Conservation (phyloP, 192 early-diverging fungal species). For the Umbelopsis sp. region DNA sequence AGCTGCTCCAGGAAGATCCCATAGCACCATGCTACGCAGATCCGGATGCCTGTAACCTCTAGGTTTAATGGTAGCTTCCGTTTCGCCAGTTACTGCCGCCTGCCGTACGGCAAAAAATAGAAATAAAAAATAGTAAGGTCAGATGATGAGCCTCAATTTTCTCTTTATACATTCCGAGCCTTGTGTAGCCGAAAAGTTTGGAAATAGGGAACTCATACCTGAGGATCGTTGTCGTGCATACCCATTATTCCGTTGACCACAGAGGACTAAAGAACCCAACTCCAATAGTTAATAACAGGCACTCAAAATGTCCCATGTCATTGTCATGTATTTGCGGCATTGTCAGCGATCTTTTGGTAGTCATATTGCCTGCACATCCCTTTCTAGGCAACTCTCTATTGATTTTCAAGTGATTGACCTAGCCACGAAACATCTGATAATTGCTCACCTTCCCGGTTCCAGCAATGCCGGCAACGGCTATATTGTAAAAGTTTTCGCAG, state of each 20-base stretch:
- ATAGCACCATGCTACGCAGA: slow-evolving; percentile 36
- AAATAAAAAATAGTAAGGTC: neutral
- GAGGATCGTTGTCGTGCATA: slow-evolving; percentile 27
- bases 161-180: neutral
- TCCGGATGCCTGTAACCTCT: slow-evolving; percentile 36
- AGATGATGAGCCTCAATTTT: neutral
- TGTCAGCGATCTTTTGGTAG: neutral
- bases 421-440: slow-evolving; percentile 17
- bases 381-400: slow-evolving; percentile 7
- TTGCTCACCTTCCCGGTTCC: slow-evolving; percentile 43
- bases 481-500: slow-evolving; percentile 41
- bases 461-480: slow-evolving; percentile 38
- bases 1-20: slow-evolving; percentile 42
- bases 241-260: slow-evolving; percentile 44
- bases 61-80: slow-evolving; percentile 29
- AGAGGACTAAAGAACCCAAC: slow-evolving; percentile 34
- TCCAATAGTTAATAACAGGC: neutral
- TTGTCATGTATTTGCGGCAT: neutral
- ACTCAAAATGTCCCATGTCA: neutral
- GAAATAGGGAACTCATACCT: slow-evolving; percentile 2
- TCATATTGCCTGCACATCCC: slow-evolving; percentile 17
- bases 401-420: slow-evolving; percentile 21
- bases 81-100: slow-evolving; percentile 36
- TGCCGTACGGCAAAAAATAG: neutral
- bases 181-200: neutral